A percentile compares a stretch with the other conserved stretches of the same genome.
Conservation (phyloP, 148 eudicot genomes). For the Silene latifolia region DNA sequence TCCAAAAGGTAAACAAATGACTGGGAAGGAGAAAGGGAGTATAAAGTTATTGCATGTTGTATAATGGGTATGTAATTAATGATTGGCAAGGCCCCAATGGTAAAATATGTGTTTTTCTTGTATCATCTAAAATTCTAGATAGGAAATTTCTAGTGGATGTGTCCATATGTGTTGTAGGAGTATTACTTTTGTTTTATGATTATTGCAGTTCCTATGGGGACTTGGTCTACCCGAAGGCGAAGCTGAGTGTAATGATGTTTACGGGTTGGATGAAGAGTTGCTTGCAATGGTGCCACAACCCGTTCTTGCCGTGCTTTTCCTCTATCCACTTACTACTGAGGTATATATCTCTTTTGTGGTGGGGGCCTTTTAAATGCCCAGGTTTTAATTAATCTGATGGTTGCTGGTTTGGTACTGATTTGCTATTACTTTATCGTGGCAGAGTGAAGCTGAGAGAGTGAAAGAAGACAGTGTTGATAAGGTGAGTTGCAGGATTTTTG, state of each 20-base stretch:
- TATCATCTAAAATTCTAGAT: not conserved
- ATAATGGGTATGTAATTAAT: not conserved
- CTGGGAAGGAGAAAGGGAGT: too few relatives aligned
- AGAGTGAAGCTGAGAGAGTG: slow-evolving; percentile 90
- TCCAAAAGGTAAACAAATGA: too few relatives aligned
- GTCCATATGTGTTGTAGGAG: too few relatives aligned
- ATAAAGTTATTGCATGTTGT: not conserved
- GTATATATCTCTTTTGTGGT: slow-evolving; percentile 23
- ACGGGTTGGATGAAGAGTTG: slow-evolving; percentile 81
- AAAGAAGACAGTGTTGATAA: slow-evolving; percentile 51
- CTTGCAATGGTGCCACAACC: slow-evolving; percentile 92
- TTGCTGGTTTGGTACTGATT: not conserved
- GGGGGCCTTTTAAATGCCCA: not conserved
- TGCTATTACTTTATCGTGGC: slow-evolving; percentile 14
- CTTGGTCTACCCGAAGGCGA: slow-evolving; percentile 70
- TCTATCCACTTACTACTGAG: slow-evolving; percentile 77
- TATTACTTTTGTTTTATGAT: slow-evolving; percentile 18
- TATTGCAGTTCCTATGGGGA: slow-evolving; percentile 79
- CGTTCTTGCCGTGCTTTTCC: slow-evolving; percentile 82
- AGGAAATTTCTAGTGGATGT: not conserved
- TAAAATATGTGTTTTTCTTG: not conserved
- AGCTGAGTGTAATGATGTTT: slow-evolving; percentile 91
- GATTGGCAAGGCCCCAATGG: not conserved
- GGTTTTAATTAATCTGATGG: not conserved
- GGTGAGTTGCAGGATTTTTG: slow-evolving; percentile 38